Evolutionary conservation across 1,284 basidiomycete species (phyloP), one percentile per base, ranked within the genome.

Genomic region (Golubevia sp.): DNA sequence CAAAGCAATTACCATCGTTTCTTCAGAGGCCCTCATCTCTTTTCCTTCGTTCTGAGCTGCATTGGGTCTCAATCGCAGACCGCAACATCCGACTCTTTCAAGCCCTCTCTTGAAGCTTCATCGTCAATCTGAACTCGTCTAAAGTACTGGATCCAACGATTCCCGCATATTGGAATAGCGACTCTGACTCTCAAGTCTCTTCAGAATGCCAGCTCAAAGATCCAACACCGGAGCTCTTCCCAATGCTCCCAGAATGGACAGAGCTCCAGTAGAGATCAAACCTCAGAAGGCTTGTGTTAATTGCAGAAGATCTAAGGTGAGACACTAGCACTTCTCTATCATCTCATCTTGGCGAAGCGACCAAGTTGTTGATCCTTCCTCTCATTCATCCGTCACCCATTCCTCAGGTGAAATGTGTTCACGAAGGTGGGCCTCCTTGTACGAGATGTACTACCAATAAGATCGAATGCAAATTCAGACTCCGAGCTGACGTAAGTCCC

Each of bases 401-500:
- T 7, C n/a, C 20, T 20, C 15, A 61, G 59, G 62, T 62, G 63
- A 74, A 75, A 34, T 79, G 76, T 24, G 66, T 75, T 21, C 70
- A 79, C 52, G 72, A 74, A 38, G 74, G 74, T 3, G 64, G 60
- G 8, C 74, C 74, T 5, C 76, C 76, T 15, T 79, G 76, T 60
- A 65, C 67, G 52, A 63, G 76, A 2, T 79, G 76, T 59, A 59
- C 51, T 23, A 73, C 73, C 23, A 67, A 63, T n/a, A 64, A 70
- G 49, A 49, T 62, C 8, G 73, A 76, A 55, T 79, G 76, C 72
- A 77, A 79, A 61, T 79, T 77, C 51, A 59, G 76, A 18, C 64
- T 79, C 11, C 54, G 76, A 30, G 72, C 72, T 1, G 71, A 70
- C 49, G 71, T 49, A 20, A 58, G 56, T 30, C 11, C 11, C 51